phyloP scores from a whole-genome alignment of 2,329 filamentous ascomycete species.

The Clarireedia paspali region DNA sequence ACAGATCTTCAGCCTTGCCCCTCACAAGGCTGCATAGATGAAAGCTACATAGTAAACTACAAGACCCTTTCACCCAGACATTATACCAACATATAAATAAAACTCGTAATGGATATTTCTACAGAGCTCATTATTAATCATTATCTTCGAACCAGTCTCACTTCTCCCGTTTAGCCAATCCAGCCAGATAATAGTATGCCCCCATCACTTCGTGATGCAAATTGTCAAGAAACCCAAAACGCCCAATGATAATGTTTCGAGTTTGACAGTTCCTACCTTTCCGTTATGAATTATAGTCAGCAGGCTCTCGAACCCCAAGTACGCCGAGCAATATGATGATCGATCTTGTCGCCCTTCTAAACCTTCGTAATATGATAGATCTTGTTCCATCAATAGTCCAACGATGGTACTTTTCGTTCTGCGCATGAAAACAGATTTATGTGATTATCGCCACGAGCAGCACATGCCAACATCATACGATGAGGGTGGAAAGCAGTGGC shows the following conservation, averaged over 20 bases:
- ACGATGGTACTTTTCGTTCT: slow-evolving; percentile 25
- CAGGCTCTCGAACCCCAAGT: slow-evolving; percentile 1
- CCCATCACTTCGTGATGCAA: no score
- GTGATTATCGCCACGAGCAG: slow-evolving; percentile 79
- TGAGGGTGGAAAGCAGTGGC: slow-evolving; percentile 94
- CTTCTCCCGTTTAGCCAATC: slow-evolving; percentile 3
- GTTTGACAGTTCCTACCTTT: not conserved
- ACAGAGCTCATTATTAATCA: slow-evolving; percentile 3
- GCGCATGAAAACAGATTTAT: slow-evolving; percentile 81
- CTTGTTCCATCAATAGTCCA: slow-evolving; percentile 1
- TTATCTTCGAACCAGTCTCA: not conserved
- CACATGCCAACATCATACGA: slow-evolving; percentile 80
- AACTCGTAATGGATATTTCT: not conserved
- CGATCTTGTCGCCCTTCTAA: slow-evolving; percentile 1
- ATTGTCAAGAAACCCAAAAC: not conserved
- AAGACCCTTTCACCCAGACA: no score
- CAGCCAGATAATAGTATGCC: not conserved
- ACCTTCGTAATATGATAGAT: not conserved
- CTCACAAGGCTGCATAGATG: not conserved
- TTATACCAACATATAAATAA: not conserved
- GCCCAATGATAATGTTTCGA: not conserved
- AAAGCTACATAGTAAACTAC: not conserved
- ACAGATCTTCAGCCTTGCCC: not conserved
- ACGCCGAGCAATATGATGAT: slow-evolving; percentile 9
- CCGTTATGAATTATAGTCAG: not conserved